phyloP scores from a whole-genome alignment of 768 basidiomycete species.

The Kwoniella mangroviensis region DNA sequence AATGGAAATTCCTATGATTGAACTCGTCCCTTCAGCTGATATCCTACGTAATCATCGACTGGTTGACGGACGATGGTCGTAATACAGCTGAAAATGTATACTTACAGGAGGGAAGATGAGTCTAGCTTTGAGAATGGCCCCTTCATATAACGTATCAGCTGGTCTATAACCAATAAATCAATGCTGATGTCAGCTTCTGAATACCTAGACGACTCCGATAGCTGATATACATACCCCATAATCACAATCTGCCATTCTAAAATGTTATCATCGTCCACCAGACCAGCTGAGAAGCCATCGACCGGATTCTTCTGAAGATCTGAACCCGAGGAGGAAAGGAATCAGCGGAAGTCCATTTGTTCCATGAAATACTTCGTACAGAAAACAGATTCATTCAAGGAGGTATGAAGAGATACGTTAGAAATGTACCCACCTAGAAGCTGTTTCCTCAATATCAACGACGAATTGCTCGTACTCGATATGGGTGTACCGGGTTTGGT shows the following conservation, averaged over 20 bases:
- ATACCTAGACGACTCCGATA: too few species aligned
- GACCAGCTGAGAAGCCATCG: constrained; percentile 96
- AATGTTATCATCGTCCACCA: constrained; percentile 91
- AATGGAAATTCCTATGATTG: constrained; percentile 73
- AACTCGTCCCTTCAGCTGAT: too few species aligned
- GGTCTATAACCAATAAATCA: constrained; percentile 64
- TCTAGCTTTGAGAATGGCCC: constrained; percentile 91
- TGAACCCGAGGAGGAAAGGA: constrained; percentile 26
- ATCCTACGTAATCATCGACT: too few species aligned
- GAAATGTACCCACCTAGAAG: constrained; percentile 40
- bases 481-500: constrained; percentile 47
- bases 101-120: constrained; percentile 74
- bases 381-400: too few species aligned
- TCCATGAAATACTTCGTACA: too few species aligned
- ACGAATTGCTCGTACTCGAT: constrained; percentile 35
- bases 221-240: constrained; percentile 70
- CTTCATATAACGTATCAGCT: constrained; percentile 92
- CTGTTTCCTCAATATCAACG: constrained; percentile 51
- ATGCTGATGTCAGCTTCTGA: too few species aligned
- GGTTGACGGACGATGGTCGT: too few species aligned
- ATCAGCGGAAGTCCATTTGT: not conserved
- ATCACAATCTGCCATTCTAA: constrained; percentile 97
- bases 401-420: not conserved
- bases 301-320: constrained; percentile 93
- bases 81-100: not conserved